These are phyloP conservation scores for Porogramme epimiltina DNA, from an alignment of 1,284 basidiomycete species.

Conservation along the genomic window DNA sequence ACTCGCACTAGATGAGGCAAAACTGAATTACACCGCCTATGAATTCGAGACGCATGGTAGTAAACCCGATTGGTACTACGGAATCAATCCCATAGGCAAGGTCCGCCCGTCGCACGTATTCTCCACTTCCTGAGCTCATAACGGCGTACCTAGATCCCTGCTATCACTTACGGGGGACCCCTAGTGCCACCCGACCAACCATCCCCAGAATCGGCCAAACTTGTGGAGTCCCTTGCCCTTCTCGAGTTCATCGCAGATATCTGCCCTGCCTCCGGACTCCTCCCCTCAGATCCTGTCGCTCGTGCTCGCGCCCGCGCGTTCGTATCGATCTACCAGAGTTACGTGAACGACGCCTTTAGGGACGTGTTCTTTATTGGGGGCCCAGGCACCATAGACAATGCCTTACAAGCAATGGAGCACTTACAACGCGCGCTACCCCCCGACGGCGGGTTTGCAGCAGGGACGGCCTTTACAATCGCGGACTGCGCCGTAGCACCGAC, in stretches of 20 bases:
- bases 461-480: constrained; percentile 45
- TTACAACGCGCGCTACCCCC: constrained; percentile 35
- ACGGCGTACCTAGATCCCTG: constrained; percentile 41
- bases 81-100: constrained; percentile 38
- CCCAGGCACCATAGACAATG: constrained; percentile 38
- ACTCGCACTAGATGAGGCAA: constrained; percentile 18
- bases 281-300: constrained; percentile 12
- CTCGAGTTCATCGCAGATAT: constrained; percentile 50
- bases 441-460: constrained; percentile 33
- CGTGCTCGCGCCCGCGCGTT: constrained; percentile 12
- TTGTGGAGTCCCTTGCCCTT: constrained; percentile 58
- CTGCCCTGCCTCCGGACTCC: constrained; percentile 12
- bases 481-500: constrained; percentile 51
- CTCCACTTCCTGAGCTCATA: neutral
- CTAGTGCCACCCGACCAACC: constrained; percentile 45
- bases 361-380: constrained; percentile 32
- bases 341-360: constrained; percentile 37
- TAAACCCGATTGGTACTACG: constrained; percentile 39
- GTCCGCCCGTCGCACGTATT: constrained; percentile 14
- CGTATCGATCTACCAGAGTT: constrained; percentile 44
- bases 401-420: constrained; percentile 37
- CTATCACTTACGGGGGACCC: constrained; percentile 57
- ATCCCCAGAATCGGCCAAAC: constrained; percentile 34
- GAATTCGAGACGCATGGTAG: constrained; percentile 31
- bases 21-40: constrained; percentile 20